phyloP scores from a whole-genome alignment of 371 early-diverging fungal genomes.

The Lichtheimia hyalospora region DNA sequence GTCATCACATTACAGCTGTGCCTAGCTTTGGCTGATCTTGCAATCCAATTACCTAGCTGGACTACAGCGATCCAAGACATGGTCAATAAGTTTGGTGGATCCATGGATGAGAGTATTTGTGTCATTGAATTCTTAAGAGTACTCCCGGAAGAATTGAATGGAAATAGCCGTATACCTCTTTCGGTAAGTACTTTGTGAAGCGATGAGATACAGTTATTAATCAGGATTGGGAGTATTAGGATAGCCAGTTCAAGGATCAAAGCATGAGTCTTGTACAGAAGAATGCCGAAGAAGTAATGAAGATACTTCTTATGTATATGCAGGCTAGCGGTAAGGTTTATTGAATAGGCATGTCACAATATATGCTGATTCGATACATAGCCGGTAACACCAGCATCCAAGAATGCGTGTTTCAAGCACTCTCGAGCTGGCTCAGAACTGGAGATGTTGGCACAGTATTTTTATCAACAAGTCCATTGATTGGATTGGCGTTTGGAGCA shows the following conservation, averaged over 20 bases:
- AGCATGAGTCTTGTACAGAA: conserved; percentile 61
- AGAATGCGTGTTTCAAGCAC: conserved; percentile 68
- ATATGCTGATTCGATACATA: conserved; percentile 13
- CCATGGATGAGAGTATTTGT: conserved; percentile 55
- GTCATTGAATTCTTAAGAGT: conserved; percentile 82
- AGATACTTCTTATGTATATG: conserved; percentile 64
- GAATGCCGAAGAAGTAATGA: conserved; percentile 64
- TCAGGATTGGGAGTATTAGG: conserved; percentile 34
- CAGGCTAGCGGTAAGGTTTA: conserved; percentile 60
- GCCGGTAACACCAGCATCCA: conserved; percentile 57
- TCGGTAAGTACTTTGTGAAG: conserved; percentile 34
- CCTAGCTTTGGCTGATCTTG: conserved; percentile 82
- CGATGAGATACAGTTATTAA: not conserved
- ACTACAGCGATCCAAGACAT: conserved; percentile 72
- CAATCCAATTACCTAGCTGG: conserved; percentile 86
- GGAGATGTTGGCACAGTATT: conserved; percentile 74
- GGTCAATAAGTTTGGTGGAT: conserved; percentile 59
- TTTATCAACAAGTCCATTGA: conserved; percentile 67
- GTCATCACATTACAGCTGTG: conserved; percentile 81
- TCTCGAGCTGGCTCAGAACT: conserved; percentile 82
- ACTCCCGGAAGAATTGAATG: conserved; percentile 85
- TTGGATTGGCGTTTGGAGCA: conserved; percentile 75
- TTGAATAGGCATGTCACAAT: not conserved
- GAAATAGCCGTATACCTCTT: conserved; percentile 65
- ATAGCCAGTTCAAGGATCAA: conserved; percentile 61